phyloP scores from a whole-genome alignment of 2,329 filamentous ascomycete species.

The Aspergillus sp. region DNA sequence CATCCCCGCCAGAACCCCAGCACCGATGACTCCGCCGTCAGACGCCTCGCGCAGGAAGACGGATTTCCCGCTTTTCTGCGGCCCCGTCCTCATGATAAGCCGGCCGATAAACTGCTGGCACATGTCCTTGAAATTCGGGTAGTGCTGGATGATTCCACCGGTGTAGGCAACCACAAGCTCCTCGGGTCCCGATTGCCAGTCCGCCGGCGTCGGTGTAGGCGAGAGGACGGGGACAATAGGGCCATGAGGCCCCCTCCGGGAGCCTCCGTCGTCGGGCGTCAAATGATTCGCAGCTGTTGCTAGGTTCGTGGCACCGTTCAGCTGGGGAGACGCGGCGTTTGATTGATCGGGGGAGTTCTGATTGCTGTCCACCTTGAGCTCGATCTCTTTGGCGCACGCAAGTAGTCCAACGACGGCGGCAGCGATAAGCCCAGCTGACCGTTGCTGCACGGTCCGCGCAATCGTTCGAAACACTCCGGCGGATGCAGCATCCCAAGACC shows the following conservation, averaged over 20 bases:
- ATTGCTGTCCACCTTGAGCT: slow-evolving; percentile 40
- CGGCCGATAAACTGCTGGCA: slow-evolving; percentile 68
- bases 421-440: slow-evolving; percentile 72
- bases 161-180: slow-evolving; percentile 77
- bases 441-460: slow-evolving; percentile 66
- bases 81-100: slow-evolving; percentile 47
- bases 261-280: slow-evolving; percentile 6
- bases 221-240: slow-evolving; percentile 40
- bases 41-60: slow-evolving; percentile 53
- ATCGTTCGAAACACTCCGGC: slow-evolving; percentile 64
- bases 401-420: slow-evolving; percentile 70
- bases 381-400: slow-evolving; percentile 66
- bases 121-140: slow-evolving; percentile 69
- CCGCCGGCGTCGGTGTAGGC: slow-evolving; percentile 32
- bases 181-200: slow-evolving; percentile 47
- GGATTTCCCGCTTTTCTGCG: slow-evolving; percentile 47
- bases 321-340: slow-evolving; percentile 23
- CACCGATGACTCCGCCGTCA: slow-evolving; percentile 56
- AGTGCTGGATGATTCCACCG: slow-evolving; percentile 76
- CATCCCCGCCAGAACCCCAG: slow-evolving; percentile 55
- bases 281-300: slow-evolving; percentile 15
- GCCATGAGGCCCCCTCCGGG: slow-evolving; percentile 16
- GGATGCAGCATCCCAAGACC: slow-evolving; percentile 62
- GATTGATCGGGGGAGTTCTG: slow-evolving; percentile 33
- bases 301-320: slow-evolving; percentile 22